Percentiles rank a stretch among this genome's conserved stretches.
Conservation (phyloP, 2,329 filamentous ascomycete species). For the Cercospora zeae-maydis region DNA sequence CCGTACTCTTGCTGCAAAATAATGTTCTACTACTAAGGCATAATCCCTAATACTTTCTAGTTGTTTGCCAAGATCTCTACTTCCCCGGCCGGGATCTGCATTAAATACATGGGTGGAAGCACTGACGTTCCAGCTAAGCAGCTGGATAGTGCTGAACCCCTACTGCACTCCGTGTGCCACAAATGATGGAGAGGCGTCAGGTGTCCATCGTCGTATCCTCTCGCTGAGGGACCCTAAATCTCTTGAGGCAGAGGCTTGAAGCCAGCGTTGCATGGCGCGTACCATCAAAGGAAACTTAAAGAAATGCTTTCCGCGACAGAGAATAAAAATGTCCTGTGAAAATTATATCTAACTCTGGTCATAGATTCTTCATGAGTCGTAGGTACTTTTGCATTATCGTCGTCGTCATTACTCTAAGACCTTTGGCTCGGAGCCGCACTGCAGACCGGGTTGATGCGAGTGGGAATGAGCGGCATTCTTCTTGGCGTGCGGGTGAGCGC, state of each 20-base stretch:
- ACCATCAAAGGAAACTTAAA: background rate
- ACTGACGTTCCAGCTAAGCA: background rate
- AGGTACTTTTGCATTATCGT: background rate
- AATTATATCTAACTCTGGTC: background rate
- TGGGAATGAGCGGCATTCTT: constrained; percentile 11
- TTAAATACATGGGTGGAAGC: background rate
- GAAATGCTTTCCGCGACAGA: background rate
- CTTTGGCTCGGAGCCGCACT: constrained; percentile 12
- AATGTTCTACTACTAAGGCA: background rate
- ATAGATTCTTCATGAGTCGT: background rate
- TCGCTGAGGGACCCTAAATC: background rate
- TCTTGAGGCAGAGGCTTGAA: background rate
- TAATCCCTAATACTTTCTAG: background rate
- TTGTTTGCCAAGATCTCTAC: background rate
- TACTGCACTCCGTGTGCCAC: background rate
- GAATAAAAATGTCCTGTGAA: background rate
- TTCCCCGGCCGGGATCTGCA: background rate
- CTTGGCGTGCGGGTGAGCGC: constrained; percentile 17
- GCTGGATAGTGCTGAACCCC: background rate
- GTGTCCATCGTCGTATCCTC: background rate
- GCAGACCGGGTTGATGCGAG: constrained; percentile 12
- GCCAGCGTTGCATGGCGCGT: too few relatives aligned
- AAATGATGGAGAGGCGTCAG: background rate
- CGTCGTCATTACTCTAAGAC: background rate
- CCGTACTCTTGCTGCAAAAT: too few relatives aligned